Conservation (phyloP, 2,329 filamentous ascomycete species). For the Arthrobotrys sinensis region DNA sequence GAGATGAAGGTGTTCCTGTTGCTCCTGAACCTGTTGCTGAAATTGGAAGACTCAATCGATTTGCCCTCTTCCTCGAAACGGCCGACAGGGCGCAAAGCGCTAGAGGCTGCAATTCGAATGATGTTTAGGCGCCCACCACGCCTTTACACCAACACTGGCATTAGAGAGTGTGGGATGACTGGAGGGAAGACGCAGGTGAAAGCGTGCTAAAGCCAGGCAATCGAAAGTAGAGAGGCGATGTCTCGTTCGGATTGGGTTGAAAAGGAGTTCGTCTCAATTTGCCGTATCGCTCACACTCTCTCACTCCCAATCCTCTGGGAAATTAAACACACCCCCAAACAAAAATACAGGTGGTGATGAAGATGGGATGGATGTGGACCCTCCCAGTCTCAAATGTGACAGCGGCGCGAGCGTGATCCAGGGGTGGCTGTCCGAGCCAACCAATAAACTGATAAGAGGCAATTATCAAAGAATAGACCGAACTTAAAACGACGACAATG, state of each 20-base stretch:
- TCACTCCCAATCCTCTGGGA: constrained; percentile 55
- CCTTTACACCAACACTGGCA: constrained; percentile 59
- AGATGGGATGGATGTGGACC: constrained; percentile 55
- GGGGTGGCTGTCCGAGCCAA: constrained; percentile 54
- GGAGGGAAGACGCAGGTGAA: constrained; percentile 45
- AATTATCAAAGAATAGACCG: constrained; percentile 51
- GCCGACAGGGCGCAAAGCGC: constrained; percentile 61
- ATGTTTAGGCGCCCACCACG: constrained; percentile 61
- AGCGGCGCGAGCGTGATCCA: constrained; percentile 59
- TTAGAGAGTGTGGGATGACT: constrained; percentile 48
- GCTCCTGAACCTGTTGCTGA: constrained; percentile 53
- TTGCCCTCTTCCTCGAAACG: constrained; percentile 61
- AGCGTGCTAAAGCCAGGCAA: constrained; percentile 42
- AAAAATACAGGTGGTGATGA: constrained; percentile 50
- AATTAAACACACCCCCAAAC: constrained; percentile 60
- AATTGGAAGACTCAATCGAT: constrained; percentile 61
- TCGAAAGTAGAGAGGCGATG: constrained; percentile 37
- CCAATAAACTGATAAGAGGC: constrained; percentile 57
- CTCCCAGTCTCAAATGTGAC: constrained; percentile 58
- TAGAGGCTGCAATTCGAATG: constrained; percentile 61
- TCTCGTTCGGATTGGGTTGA: constrained; percentile 57
- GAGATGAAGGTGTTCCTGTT: constrained; percentile 42
- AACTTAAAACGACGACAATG: constrained; percentile 42
- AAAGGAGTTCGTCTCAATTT: constrained; percentile 59
- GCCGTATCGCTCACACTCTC: constrained; percentile 52